Conservation (phyloP, 805 yeast genomes). For the Alloascoidea hylecoeti region DNA sequence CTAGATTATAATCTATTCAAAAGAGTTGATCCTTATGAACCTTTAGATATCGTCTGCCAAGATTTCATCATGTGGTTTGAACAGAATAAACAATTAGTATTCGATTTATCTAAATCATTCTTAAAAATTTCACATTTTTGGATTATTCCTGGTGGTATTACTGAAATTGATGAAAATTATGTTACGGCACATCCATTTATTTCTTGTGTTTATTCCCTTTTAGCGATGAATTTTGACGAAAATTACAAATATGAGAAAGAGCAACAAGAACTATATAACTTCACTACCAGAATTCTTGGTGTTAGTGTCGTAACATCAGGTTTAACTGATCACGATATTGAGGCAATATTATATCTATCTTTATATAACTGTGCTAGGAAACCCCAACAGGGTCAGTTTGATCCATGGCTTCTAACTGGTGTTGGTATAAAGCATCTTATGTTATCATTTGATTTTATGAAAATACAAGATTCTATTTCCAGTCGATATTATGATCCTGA, state of each 20-base stretch:
- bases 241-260: slow-evolving; percentile 31
- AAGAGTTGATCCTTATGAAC: slow-evolving; percentile 13
- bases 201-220: slow-evolving; percentile 34
- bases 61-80: slow-evolving; percentile 33
- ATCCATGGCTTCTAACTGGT: slow-evolving; percentile 37
- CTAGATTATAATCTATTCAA: slow-evolving; percentile 10
- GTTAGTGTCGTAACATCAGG: slow-evolving; percentile 34
- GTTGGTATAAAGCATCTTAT: slow-evolving; percentile 36
- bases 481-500: slow-evolving; percentile 15
- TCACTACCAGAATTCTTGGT: slow-evolving; percentile 35
- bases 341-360: slow-evolving; percentile 40
- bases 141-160: slow-evolving; percentile 51
- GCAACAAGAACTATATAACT: slow-evolving; percentile 29
- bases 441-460: slow-evolving; percentile 27
- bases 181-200: slow-evolving; percentile 38
- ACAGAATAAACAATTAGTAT: slow-evolving; percentile 26
- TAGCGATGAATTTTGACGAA: slow-evolving; percentile 44
- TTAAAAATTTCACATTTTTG: slow-evolving; percentile 40
- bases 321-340: slow-evolving; percentile 45
- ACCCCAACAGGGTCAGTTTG: slow-evolving; percentile 35
- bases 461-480: slow-evolving; percentile 23
- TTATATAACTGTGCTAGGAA: slow-evolving; percentile 40
- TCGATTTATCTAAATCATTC: slow-evolving; percentile 30
- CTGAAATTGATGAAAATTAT: slow-evolving; percentile 27
- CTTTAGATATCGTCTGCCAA: slow-evolving; percentile 21